Percentiles rank a stretch among this genome's conserved stretches.
phyloP scores from a whole-genome alignment of 176 grass and related monocot species.

The Triticum dicoccoides region DNA sequence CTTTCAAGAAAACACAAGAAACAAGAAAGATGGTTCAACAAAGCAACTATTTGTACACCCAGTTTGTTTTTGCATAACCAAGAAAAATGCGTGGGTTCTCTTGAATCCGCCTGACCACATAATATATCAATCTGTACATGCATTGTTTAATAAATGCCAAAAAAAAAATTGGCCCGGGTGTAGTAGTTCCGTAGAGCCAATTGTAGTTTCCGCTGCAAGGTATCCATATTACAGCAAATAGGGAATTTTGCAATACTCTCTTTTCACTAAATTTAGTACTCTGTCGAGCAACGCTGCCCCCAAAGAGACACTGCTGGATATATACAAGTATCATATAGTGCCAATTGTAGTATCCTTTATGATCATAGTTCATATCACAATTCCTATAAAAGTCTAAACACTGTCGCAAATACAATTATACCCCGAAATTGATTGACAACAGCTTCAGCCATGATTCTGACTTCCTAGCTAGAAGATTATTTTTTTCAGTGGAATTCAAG shows the following conservation, averaged over 20 bases:
- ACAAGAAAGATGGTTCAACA: background rate
- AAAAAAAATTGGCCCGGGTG: background rate
- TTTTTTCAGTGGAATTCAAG: background rate
- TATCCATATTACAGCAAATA: conserved; percentile 7
- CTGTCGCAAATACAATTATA: background rate
- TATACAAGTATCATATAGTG: background rate
- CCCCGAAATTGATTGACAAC: too few relatives aligned
- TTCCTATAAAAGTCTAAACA: background rate
- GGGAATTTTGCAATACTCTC: background rate
- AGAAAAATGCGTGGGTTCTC: background rate
- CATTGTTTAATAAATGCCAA: background rate
- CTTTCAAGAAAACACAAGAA: background rate
- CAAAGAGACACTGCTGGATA: background rate
- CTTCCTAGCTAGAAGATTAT: background rate
- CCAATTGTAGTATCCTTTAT: background rate
- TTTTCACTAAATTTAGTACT: background rate
- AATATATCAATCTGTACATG: background rate
- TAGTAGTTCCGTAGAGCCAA: background rate
- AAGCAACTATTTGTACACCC: background rate
- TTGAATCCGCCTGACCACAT: background rate
- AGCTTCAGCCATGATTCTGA: background rate
- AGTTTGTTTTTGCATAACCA: background rate
- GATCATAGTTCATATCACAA: background rate
- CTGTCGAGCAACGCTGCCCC: background rate
- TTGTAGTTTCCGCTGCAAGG: background rate